Evolutionary conservation across 148 eudicot species (phyloP).

Genomic region (Cornus florida): DNA sequence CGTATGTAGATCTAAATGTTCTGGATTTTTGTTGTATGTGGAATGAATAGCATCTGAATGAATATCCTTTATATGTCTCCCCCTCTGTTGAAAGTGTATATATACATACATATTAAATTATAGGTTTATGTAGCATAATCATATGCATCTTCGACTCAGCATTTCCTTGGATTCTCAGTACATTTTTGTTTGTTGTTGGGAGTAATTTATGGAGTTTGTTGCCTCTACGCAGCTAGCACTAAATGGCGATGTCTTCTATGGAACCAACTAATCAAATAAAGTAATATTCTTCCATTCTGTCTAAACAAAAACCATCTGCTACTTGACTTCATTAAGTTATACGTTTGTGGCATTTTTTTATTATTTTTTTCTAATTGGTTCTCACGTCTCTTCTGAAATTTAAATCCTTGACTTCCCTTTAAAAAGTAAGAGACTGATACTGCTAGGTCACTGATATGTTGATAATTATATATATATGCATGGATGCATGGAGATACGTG

Average conservation of each 20-base stretch:
- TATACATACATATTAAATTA: background rate
- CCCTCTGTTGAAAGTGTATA: background rate
- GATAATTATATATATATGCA: no score
- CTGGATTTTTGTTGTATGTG: background rate
- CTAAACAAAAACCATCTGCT: background rate
- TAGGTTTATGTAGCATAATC: background rate
- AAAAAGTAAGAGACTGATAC: no score
- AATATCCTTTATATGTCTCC: background rate
- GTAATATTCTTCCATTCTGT: background rate
- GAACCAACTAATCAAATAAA: background rate
- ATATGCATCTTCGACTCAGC: background rate
- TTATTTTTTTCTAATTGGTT: no score
- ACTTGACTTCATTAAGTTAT: background rate
- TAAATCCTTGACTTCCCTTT: no score
- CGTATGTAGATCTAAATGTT: no score
- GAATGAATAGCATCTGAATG: background rate
- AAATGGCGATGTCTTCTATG: conserved; percentile 13
- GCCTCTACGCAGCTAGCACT: background rate
- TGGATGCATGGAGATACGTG: no score
- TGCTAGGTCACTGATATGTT: no score
- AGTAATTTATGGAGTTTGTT: conserved; percentile 4
- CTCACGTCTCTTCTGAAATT: no score
- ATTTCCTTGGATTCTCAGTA: conserved; percentile 4
- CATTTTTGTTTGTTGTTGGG: background rate
- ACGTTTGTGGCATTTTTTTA: background rate